phyloP scores from a whole-genome alignment of 2,329 filamentous ascomycete species.

The Falciphora oryzae region DNA sequence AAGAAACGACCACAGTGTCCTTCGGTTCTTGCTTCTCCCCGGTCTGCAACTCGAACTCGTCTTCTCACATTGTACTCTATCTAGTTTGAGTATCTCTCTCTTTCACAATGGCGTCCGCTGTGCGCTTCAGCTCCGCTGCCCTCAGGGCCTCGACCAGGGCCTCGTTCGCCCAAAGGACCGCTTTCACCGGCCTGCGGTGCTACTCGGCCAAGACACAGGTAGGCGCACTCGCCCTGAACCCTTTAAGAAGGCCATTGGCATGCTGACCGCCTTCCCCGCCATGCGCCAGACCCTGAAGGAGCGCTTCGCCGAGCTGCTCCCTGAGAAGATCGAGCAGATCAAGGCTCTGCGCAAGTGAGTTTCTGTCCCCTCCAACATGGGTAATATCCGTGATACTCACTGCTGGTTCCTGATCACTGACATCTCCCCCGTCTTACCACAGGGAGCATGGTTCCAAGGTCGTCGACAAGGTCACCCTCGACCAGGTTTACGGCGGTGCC shows the following conservation, averaged over 20 bases:
- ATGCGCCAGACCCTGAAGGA: conserved; percentile 81
- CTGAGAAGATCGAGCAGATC: conserved; percentile 97
- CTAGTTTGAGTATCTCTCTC: conserved; percentile 8
- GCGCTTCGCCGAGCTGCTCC: conserved; percentile 92
- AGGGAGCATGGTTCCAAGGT: conserved; percentile 95
- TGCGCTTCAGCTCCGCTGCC: conserved; percentile 75
- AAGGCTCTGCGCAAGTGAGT: conserved; percentile 95
- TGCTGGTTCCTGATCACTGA: conserved; percentile 18
- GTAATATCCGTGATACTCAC: background rate
- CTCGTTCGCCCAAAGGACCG: conserved; percentile 62
- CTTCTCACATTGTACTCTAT: conserved; percentile 7
- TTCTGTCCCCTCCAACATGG: conserved; percentile 13
- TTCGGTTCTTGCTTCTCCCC: background rate
- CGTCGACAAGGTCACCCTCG: conserved; percentile 93
- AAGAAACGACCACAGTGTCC: background rate
- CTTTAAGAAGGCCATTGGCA: conserved; percentile 17
- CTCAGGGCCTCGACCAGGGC: conserved; percentile 70
- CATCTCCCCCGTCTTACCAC: conserved; percentile 14
- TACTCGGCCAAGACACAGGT: conserved; percentile 94
- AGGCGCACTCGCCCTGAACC: conserved; percentile 16
- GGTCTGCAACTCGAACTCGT: conserved; percentile 7
- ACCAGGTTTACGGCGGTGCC: conserved; percentile 99
- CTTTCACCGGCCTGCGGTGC: conserved; percentile 79
- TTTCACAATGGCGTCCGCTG: conserved; percentile 70
- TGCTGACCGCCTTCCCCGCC: background rate